Base-by-base conservation (phyloP, 2,329 filamentous ascomycete genomes). In the Cercospora sesami region DNA sequence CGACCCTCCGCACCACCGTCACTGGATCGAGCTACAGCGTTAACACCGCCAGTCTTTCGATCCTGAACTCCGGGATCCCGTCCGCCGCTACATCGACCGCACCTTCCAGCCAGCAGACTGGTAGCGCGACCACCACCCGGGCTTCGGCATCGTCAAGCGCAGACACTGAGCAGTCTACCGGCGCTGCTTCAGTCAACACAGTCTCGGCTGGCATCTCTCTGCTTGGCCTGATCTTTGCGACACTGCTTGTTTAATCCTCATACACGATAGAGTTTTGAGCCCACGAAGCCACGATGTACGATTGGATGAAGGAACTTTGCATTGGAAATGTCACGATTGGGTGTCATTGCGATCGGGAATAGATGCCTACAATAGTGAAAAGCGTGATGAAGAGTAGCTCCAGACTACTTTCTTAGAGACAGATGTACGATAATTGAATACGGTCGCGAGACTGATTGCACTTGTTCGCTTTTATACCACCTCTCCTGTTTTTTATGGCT, bases 11-110 rank as follows among this genome's bases (percentile, higher is more conserved):
- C n/a, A n/a, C 71, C 33, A 76, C 73, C 12, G 62, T 71, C 64
- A 74, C 71, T 14, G 73, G 73, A 36, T 71, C 73, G 9, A 66
- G 68, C 10, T 74, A 73, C 66, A 72, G 69, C 65, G 70, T 70
- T 39, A 75, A 74, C 71, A 73, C 68, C 16, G 71, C 74, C 9
- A 73, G 73, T 21, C 70, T 70, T 26, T 70, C 73, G 6, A 71
- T 70, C n/a, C 64, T 72, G 53, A 73, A 72, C 68, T 71, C 69
- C 30, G 68, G 51, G 31, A 58, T 64, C 12, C 59, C 62, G 18
- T 66, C 69, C 33, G 61, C 42, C 26, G 66, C 63, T 5, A 65
- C 68, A 8, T 63, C 66, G 7, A 66, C 70, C 4, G 71, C 68
- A 33, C 71, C 66, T 23, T 23, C 61, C 26, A 63, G 16, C 30